Evolutionary conservation across 495 filamentous ascomycete species (phyloP).

Genomic region (Bathelium albidoporum): DNA sequence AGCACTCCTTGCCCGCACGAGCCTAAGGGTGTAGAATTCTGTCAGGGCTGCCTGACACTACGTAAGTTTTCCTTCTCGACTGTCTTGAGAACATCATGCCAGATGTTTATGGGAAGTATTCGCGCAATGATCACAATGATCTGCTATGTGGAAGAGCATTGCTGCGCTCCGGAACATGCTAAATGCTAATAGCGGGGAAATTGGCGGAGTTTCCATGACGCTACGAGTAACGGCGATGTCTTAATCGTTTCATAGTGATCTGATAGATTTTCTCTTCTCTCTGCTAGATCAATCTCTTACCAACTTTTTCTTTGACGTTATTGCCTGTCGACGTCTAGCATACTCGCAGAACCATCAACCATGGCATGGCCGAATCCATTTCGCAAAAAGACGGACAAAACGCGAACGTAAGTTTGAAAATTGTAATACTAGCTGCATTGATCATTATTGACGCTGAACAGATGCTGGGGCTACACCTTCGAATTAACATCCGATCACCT

Average conservation of each 20-base stretch:
- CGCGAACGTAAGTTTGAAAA: constrained; percentile 22
- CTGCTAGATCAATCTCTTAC: background rate
- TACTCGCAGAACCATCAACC: background rate
- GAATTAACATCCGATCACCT: constrained; percentile 58
- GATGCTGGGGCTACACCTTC: constrained; percentile 59
- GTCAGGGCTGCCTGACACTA: background rate
- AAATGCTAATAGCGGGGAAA: background rate
- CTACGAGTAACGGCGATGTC: background rate
- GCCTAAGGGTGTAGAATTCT: background rate
- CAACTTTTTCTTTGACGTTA: background rate
- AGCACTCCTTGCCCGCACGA: background rate
- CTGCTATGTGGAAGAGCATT: too few species aligned
- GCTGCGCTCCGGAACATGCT: background rate
- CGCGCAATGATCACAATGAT: background rate
- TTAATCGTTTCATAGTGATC: background rate
- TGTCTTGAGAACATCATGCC: too few species aligned
- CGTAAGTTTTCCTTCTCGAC: background rate
- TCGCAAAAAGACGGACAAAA: constrained; percentile 25
- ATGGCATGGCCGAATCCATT: constrained; percentile 36
- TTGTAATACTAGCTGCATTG: background rate
- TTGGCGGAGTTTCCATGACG: background rate
- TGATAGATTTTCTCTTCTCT: background rate
- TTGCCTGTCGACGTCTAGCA: background rate
- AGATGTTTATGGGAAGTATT: too few species aligned
- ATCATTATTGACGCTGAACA: constrained; percentile 13